Evolutionary conservation across 2,329 filamentous ascomycete genomes (phyloP), one percentile per base, ranked within the genome.

Genomic region (Orbilia quercus): DNA sequence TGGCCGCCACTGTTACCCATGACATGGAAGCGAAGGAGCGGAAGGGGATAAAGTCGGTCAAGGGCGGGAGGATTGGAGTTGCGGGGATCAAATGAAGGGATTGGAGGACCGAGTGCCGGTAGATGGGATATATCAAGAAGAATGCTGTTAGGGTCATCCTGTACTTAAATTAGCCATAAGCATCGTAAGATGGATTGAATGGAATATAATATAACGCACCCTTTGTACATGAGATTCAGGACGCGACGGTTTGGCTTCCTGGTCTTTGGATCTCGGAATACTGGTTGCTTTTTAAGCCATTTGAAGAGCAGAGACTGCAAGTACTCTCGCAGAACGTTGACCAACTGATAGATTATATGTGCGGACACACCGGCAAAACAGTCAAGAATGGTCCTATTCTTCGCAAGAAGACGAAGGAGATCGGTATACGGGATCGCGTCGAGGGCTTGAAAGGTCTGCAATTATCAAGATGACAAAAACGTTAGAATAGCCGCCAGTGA

Each of bases 71-170:
- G 12, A 78, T 51, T 9, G 77, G 77, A 9, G 64, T 73, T 9
- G 76, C 58, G 14, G 76, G 74, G 11, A 77, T 64, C 25, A 78
- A 70, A 51, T 78, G 75, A 12, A 78, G 75, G 18, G 76, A 76
- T 60, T 78, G 77, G 1, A 78, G 70, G n/a, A 75, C 75, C 0
- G 76, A 77, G 40, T 78, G 76, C 28, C 76, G 75, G 48, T 77
- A 78, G 25, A 78, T 73, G n/a, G 77, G 77, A 45, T 77, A 78
- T 31, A 77, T 64, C 16, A 78, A 66, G 48, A 76, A 76, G 74
- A 76, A 77, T 2, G 76, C 75, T 12, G 71, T 67, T 11, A 77
- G 66, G 14, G 76, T 76, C 50, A 78, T 60, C n/a, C 77, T 78
- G 7, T 40, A 58, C n/a, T 63, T 48, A 18, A 16, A 22, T 63